These are phyloP conservation scores for Neurospora sp. DNA, from an alignment of 495 filamentous ascomycete species.

Conservation along the genomic window DNA sequence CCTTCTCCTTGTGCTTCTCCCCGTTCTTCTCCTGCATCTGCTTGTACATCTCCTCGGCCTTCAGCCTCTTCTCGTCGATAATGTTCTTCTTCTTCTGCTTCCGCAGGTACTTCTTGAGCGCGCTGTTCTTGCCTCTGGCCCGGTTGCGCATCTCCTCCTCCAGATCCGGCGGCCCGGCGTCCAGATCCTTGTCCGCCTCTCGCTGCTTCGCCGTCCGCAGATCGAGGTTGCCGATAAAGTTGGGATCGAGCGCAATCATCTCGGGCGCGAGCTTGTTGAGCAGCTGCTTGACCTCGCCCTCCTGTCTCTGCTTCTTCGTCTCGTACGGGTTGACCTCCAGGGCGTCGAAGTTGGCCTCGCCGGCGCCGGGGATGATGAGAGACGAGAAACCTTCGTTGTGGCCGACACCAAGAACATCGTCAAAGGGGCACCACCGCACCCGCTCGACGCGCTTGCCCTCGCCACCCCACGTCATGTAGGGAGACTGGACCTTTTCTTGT, in stretches of 20 bases:
- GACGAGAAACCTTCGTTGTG: conserved; percentile 83
- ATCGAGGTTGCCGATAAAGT: conserved; percentile 80
- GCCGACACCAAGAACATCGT: conserved; percentile 78
- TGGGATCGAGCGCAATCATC: conserved; percentile 91
- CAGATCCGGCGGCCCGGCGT: conserved; percentile 61
- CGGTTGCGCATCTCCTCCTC: conserved; percentile 58
- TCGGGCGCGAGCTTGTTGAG: conserved; percentile 92
- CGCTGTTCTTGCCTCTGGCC: conserved; percentile 85
- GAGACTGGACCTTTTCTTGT: conserved; percentile 71
- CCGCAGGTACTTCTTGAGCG: conserved; percentile 71
- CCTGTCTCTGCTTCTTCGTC: conserved; percentile 82
- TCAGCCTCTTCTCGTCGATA: conserved; percentile 74
- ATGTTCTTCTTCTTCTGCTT: conserved; percentile 87
- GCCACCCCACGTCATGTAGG: conserved; percentile 90
- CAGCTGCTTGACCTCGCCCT: conserved; percentile 78
- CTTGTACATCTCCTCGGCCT: conserved; percentile 42
- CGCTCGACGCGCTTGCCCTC: conserved; percentile 74
- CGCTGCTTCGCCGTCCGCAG: conserved; percentile 61
- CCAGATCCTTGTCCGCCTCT: conserved; percentile 63
- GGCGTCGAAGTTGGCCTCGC: conserved; percentile 93
- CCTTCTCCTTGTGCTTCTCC: conserved; percentile 31
- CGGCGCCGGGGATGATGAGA: conserved; percentile 82
- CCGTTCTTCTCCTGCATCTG: conserved; percentile 30
- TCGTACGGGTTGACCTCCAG: conserved; percentile 96
- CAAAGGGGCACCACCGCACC: conserved; percentile 85